These are phyloP conservation scores for Limnanthes douglasii DNA, from an alignment of 345 rosid species.

Conservation along the genomic window DNA sequence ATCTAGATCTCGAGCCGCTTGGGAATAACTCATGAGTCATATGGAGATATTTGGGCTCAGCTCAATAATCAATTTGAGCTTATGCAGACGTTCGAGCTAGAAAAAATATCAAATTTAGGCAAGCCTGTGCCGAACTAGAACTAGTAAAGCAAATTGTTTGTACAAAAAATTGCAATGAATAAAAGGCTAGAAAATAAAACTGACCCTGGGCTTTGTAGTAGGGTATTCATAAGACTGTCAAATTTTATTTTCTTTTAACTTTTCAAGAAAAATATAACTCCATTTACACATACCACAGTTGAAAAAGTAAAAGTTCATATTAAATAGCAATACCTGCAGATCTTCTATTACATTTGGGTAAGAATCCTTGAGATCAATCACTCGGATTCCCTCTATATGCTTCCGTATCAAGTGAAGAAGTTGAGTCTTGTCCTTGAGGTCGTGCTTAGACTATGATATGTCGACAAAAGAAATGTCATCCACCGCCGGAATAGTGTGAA, in stretches of 20 bases:
- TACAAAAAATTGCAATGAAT: neutral
- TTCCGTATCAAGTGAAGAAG: conserved; percentile 43
- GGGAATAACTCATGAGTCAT: neutral
- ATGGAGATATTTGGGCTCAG: no score
- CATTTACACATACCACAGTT: neutral
- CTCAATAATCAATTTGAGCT: neutral
- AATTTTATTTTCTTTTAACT: neutral
- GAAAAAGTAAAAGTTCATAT: neutral
- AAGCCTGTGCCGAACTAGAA: neutral
- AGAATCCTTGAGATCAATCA: conserved; percentile 69
- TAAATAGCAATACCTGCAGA: conserved; percentile 38
- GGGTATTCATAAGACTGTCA: neutral
- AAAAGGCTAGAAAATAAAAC: neutral
- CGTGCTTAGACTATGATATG: conserved; percentile 47
- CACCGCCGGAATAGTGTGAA: conserved; percentile 4
- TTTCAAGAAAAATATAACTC: neutral
- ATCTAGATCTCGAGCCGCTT: neutral
- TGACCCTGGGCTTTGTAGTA: neutral
- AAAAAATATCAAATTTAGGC: neutral
- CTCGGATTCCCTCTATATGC: conserved; percentile 60
- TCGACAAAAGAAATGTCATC: conserved; percentile 3
- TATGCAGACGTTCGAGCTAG: neutral
- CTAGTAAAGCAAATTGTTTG: neutral
- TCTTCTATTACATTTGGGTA: conserved; percentile 70
- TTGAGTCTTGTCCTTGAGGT: conserved; percentile 49